Conservation (phyloP, 169 alveolate species). For the Plasmodium yoelii region DNA sequence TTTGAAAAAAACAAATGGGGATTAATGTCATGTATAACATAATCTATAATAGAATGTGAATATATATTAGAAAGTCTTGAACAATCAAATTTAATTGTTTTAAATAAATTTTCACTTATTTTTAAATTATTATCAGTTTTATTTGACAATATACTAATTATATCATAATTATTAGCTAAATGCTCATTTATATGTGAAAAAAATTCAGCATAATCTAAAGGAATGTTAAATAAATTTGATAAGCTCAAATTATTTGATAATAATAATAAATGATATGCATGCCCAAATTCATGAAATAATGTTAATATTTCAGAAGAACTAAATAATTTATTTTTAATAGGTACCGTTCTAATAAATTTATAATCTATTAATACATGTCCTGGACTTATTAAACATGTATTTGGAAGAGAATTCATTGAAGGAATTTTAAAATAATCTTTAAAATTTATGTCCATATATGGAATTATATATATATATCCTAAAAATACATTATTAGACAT, state of each 20-base stretch:
- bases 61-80: conserved; percentile 26
- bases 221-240: conserved; percentile 24
- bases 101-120: conserved; percentile 35
- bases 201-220: conserved; percentile 74
- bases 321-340: conserved; percentile 53
- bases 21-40: conserved; percentile 28
- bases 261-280: conserved; percentile 70
- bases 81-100: conserved; percentile 35
- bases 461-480: conserved; percentile 71
- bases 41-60: conserved; percentile 50
- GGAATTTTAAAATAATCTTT: conserved; percentile 55
- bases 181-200: conserved; percentile 75
- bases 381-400: conserved; percentile 30
- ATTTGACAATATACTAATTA: conserved; percentile 34
- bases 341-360: conserved; percentile 35
- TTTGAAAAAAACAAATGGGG: conserved; percentile 27
- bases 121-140: conserved; percentile 27
- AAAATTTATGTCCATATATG: conserved; percentile 35
- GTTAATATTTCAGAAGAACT: conserved; percentile 60
- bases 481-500: neutral
- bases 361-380: conserved; percentile 62
- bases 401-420: conserved; percentile 25
- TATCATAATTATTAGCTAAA: conserved; percentile 39
- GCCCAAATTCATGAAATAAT: conserved; percentile 74
- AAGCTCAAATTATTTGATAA: conserved; percentile 21